Evolutionary conservation across 1,139 yeast species (phyloP).

Genomic region (Lodderomyces pseudojiufengensis): DNA sequence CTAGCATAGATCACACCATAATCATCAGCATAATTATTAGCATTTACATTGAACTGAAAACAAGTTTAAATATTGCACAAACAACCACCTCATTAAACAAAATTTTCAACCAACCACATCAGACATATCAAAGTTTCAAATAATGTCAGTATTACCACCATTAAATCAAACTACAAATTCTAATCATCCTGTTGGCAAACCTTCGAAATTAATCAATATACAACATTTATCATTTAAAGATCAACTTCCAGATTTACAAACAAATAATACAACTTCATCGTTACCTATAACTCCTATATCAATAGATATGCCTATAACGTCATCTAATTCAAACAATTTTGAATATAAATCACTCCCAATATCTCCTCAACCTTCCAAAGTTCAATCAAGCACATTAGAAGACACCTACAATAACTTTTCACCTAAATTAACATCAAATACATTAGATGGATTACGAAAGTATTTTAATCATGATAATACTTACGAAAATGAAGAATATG

Average conservation of each 20-base stretch:
- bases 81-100: too few relatives aligned
- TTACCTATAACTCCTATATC: constrained; percentile 4
- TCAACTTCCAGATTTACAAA: too few relatives aligned
- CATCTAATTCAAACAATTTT: constrained; percentile 1
- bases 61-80: too few relatives aligned
- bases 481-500: constrained; percentile 5
- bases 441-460: not conserved
- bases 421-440: too few relatives aligned
- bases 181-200: not conserved
- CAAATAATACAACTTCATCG: not conserved
- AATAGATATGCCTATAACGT: not conserved
- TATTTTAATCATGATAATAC: not conserved
- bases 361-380: constrained; percentile 13
- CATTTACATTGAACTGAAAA: too few relatives aligned
- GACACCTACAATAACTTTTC: not conserved
- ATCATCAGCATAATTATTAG: too few relatives aligned
- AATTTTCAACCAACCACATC: too few relatives aligned
- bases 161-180: not conserved
- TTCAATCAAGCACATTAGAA: not conserved
- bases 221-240: not conserved
- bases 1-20: too few relatives aligned
- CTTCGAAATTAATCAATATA: too few relatives aligned
- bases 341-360: constrained; percentile 5
- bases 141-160: constrained; percentile 3
- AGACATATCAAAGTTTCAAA: not conserved